These are phyloP conservation scores for Austroboletus niveus DNA, from an alignment of 1,284 basidiomycete genomes.

Conservation along the genomic window DNA sequence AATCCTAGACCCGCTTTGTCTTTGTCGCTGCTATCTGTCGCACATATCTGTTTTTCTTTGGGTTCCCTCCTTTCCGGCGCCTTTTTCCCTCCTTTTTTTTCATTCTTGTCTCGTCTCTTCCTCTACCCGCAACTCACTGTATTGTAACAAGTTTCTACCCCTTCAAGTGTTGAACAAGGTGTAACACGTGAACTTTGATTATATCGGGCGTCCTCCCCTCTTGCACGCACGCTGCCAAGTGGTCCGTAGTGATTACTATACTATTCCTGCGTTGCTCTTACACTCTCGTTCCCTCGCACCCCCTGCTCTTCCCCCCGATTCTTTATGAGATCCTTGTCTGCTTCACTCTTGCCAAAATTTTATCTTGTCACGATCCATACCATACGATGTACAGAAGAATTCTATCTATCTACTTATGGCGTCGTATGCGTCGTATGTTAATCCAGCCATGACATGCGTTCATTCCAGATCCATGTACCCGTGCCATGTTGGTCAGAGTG, in stretches of 20 bases:
- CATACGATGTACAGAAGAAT: conserved; percentile 29
- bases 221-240: conserved; percentile 13
- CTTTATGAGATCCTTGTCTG: conserved; percentile 17
- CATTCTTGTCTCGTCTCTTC: conserved; percentile 21
- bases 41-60: conserved; percentile 53
- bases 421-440: conserved; percentile 31
- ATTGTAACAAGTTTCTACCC: conserved; percentile 69
- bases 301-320: conserved; percentile 12
- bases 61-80: conserved; percentile 34
- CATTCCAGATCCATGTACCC: conserved; percentile 54
- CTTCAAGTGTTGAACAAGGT: conserved; percentile 55
- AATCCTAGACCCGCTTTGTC: conserved; percentile 63
- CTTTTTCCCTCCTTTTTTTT: conserved; percentile 38
- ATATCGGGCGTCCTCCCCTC: conserved; percentile 26
- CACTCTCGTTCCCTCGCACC: conserved; percentile 8
- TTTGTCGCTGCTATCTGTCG: conserved; percentile 39
- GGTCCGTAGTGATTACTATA: conserved; percentile 13
- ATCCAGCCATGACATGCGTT: conserved; percentile 48
- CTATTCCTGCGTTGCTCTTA: conserved; percentile 12
- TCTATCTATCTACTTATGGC: conserved; percentile 22
- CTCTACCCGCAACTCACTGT: conserved; percentile 56
- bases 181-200: conserved; percentile 48
- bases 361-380: conserved; percentile 32
- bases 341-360: conserved; percentile 5
- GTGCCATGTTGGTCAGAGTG: neutral